phyloP scores from a whole-genome alignment of 176 grass and related monocot species.

The Aegilops sharonensis region DNA sequence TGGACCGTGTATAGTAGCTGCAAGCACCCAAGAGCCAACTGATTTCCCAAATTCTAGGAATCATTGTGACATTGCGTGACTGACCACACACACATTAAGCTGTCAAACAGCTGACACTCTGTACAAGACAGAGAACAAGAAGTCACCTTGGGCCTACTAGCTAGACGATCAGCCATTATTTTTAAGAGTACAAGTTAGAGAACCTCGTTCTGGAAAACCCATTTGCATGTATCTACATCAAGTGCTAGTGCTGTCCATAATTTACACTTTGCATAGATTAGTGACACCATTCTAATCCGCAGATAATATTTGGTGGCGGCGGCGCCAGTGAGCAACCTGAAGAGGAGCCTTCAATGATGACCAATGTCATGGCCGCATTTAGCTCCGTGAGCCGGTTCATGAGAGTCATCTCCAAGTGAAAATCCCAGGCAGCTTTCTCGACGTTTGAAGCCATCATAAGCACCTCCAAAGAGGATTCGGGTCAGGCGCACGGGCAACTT shows the following conservation, averaged over 20 bases:
- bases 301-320: conserved; percentile 73
- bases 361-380: conserved; percentile 72
- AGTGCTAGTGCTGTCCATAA: background rate
- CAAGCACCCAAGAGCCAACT: background rate
- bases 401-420: conserved; percentile 78
- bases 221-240: background rate
- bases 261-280: background rate
- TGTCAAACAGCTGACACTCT: background rate
- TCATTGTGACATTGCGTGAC: background rate
- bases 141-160: background rate
- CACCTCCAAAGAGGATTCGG: background rate
- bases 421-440: background rate
- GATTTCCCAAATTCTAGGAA: background rate
- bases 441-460: background rate
- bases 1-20: background rate
- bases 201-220: background rate
- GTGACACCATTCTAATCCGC: background rate
- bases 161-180: background rate
- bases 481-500: background rate
- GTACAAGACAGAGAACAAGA: background rate
- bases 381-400: conserved; percentile 76
- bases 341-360: conserved; percentile 56
- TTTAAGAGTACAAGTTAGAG: background rate
- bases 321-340: conserved; percentile 52
- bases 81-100: background rate